Percentiles rank a stretch among this genome's conserved stretches.
Conservation (phyloP, 2,329 filamentous ascomycete species). For the Ophiobolus disseminans region DNA sequence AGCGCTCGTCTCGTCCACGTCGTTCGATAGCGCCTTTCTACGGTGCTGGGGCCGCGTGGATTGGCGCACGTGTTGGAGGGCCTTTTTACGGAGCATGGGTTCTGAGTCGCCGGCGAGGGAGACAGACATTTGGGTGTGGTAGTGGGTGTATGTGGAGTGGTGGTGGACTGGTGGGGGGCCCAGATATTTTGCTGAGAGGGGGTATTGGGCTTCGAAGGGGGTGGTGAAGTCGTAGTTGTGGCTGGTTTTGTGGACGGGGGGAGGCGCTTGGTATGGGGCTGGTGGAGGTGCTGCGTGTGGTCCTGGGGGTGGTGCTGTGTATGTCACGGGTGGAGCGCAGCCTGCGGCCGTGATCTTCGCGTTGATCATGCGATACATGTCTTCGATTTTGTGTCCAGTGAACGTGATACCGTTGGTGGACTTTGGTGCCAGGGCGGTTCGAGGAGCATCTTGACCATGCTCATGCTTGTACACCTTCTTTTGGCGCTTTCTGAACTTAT, state of each 20-base stretch:
- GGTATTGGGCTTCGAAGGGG: slow-evolving; percentile 14
- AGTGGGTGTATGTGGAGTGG: slow-evolving; percentile 1
- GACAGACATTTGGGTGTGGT: not conserved
- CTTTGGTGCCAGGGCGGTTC: slow-evolving; percentile 8
- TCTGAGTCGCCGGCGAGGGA: slow-evolving; percentile 8
- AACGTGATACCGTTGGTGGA: slow-evolving; percentile 16
- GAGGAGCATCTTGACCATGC: too few relatives aligned
- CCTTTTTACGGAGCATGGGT: slow-evolving; percentile 21
- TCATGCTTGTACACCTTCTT: slow-evolving; percentile 15
- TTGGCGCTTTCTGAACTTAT: slow-evolving; percentile 19
- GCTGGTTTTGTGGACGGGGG: not conserved
- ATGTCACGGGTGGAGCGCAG: not conserved
- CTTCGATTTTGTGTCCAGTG: slow-evolving; percentile 20
- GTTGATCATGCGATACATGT: slow-evolving; percentile 24
- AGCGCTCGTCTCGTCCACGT: slow-evolving; percentile 13
- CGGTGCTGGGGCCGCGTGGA: slow-evolving; percentile 11
- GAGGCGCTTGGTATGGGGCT: not conserved
- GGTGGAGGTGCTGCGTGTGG: too few relatives aligned
- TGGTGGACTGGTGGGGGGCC: slow-evolving; percentile 1
- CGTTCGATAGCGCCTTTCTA: slow-evolving; percentile 15
- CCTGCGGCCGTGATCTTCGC: slow-evolving; percentile 11
- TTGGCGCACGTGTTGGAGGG: slow-evolving; percentile 20
- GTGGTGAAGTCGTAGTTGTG: slow-evolving; percentile 1
- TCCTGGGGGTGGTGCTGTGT: not conserved
- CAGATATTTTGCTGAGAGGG: slow-evolving; percentile 8